phyloP scores from a whole-genome alignment of 495 filamentous ascomycete species.

The Aspergillus conjunctus region DNA sequence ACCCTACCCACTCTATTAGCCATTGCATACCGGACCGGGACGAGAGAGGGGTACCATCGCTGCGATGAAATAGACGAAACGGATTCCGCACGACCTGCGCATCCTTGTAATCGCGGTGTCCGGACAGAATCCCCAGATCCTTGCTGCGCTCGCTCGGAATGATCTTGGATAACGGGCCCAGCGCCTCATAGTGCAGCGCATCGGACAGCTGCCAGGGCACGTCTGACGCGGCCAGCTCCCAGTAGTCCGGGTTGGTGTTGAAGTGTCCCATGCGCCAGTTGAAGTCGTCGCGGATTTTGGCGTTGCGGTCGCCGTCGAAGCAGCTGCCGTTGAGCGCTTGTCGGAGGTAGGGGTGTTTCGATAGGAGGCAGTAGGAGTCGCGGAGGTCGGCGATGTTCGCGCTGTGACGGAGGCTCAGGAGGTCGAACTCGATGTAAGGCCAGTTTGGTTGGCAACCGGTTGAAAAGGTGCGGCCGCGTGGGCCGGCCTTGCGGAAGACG shows the following conservation, averaged over 20 bases:
- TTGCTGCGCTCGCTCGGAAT: background rate
- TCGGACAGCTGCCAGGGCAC: background rate
- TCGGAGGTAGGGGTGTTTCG: background rate
- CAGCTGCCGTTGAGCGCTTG: background rate
- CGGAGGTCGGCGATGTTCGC: background rate
- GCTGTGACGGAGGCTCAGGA: background rate
- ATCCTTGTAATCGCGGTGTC: background rate
- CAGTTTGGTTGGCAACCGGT: constrained; percentile 3
- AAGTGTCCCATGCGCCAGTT: background rate
- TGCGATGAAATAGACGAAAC: background rate
- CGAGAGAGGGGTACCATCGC: background rate
- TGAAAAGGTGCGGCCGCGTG: background rate
- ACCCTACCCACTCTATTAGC: background rate
- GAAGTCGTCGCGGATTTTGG: background rate
- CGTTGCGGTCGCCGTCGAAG: background rate
- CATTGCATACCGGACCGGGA: background rate
- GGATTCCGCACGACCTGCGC: background rate
- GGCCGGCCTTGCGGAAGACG: background rate
- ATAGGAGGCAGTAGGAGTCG: background rate
- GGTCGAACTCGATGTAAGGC: constrained; percentile 1
- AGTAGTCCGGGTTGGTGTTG: background rate
- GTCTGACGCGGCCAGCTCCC: background rate
- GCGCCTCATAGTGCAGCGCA: background rate
- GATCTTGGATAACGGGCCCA: background rate
- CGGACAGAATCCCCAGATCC: background rate